Evolutionary conservation across 2,329 filamentous ascomycete genomes (phyloP).

Genomic region (Thyridium curvatum): DNA sequence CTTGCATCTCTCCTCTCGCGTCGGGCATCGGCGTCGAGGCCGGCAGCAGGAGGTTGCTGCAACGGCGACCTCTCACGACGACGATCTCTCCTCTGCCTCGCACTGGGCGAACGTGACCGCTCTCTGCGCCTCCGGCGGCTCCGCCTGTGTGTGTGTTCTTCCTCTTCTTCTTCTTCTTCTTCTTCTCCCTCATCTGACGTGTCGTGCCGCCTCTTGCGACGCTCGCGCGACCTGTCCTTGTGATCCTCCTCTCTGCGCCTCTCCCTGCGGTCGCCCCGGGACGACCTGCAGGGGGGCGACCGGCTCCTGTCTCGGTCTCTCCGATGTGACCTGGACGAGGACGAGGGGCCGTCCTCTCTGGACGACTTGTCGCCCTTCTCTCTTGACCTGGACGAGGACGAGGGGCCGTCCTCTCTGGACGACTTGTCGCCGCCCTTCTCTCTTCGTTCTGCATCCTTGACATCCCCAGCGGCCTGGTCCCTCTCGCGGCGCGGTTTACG

Average conservation of each 20-base stretch:
- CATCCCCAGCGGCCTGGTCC: constrained; percentile 2
- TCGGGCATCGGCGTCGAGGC: no score
- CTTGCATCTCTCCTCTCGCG: no score
- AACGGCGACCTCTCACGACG: constrained; percentile 1
- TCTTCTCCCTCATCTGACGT: constrained; percentile 11
- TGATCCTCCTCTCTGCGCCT: constrained; percentile 6
- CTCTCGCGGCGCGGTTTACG: constrained; percentile 17
- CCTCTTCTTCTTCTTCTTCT: constrained; percentile 5
- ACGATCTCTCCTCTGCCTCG: constrained; percentile 2
- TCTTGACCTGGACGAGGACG: constrained; percentile 4
- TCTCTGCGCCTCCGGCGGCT: not conserved
- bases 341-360: constrained; percentile 6
- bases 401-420: constrained; percentile 8
- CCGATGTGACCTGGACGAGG: constrained; percentile 2
- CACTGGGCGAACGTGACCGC: constrained; percentile 1
- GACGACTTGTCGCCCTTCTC: constrained; percentile 15
- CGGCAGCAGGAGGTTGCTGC: no score
- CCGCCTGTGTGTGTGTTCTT: constrained; percentile 7
- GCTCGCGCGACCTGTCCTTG: constrained; percentile 1
- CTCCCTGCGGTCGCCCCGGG: not conserved
- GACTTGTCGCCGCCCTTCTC: constrained; percentile 12
- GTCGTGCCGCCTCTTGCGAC: constrained; percentile 3
- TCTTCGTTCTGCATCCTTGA: not conserved
- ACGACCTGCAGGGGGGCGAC: constrained; percentile 9
- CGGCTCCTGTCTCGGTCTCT: constrained; percentile 7